These are phyloP conservation scores for Rutidosis leptorrhynchoides DNA, from an alignment of 129 eudicot species.

Conservation along the genomic window DNA sequence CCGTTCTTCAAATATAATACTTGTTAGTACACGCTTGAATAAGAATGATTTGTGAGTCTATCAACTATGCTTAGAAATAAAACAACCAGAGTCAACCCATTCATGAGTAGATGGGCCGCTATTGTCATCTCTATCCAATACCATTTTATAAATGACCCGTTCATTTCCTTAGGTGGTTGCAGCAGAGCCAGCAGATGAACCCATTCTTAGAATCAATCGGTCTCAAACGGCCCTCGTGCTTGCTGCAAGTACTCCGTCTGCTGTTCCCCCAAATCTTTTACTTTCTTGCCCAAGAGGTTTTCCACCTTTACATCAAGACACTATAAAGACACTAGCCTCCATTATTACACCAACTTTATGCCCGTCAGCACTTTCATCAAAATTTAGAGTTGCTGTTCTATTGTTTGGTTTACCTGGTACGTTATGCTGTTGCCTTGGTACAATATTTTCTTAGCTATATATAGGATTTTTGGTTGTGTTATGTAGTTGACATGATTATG, in stretches of 20 bases:
- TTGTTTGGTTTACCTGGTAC: conserved; percentile 77
- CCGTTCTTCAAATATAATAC: too few relatives aligned
- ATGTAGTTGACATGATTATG: background rate
- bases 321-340: conserved; percentile 65
- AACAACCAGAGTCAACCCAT: background rate
- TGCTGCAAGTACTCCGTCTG: conserved; percentile 82
- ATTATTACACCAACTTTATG: conserved; percentile 72
- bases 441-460: background rate
- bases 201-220: conserved; percentile 65
- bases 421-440: conserved; percentile 28
- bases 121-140: conserved; percentile 4
- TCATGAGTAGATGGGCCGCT: background rate
- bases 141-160: conserved; percentile 6
- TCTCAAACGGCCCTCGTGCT: conserved; percentile 88
- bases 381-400: conserved; percentile 73
- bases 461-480: background rate
- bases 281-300: conserved; percentile 36
- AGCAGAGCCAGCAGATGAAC: conserved; percentile 79
- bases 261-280: conserved; percentile 73
- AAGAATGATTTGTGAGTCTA: background rate
- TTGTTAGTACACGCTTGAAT: background rate
- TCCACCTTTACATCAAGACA: conserved; percentile 60
- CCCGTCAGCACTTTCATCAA: conserved; percentile 82
- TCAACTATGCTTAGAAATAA: background rate
- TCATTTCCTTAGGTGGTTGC: conserved; percentile 65